Conservation (phyloP, 2,329 filamentous ascomycete genomes). For the Cadophora luteo-olivacea region DNA sequence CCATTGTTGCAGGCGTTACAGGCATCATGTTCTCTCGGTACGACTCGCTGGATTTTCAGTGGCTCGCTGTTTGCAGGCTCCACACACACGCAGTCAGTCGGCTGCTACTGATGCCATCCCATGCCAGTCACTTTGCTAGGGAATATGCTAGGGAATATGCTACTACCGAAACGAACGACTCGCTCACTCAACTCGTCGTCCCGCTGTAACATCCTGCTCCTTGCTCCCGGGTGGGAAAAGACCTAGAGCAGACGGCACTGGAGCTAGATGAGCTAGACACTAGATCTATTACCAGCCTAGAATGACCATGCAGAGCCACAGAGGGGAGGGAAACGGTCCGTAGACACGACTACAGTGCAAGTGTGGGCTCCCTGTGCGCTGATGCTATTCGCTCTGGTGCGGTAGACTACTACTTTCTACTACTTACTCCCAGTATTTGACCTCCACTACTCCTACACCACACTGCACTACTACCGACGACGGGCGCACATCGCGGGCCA, state of each 20-base stretch:
- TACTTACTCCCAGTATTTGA: neutral
- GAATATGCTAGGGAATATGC: too few relatives aligned
- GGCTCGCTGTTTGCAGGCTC: slow-evolving; percentile 10
- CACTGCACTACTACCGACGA: slow-evolving; percentile 2
- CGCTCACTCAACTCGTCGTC: neutral
- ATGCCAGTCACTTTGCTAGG: neutral
- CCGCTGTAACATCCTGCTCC: neutral
- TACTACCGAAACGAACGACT: slow-evolving; percentile 21
- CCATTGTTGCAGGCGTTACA: neutral
- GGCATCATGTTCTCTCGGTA: slow-evolving; percentile 20
- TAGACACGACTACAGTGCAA: slow-evolving; percentile 5
- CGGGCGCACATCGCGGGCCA: slow-evolving; percentile 6
- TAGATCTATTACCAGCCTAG: slow-evolving; percentile 8
- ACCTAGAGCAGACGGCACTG: neutral
- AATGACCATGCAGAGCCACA: neutral
- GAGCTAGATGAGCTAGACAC: neutral
- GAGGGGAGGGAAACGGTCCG: slow-evolving; percentile 12
- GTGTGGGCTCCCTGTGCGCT: neutral
- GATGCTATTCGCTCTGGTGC: slow-evolving; percentile 4
- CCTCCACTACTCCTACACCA: neutral
- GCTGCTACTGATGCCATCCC: neutral
- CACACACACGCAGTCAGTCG: slow-evolving; percentile 12
- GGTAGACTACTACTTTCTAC: neutral
- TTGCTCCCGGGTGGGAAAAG: neutral
- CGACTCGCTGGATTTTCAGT: slow-evolving; percentile 12